phyloP scores from a whole-genome alignment of 106 monocot genomes.

The Amphibolis antarctica region DNA sequence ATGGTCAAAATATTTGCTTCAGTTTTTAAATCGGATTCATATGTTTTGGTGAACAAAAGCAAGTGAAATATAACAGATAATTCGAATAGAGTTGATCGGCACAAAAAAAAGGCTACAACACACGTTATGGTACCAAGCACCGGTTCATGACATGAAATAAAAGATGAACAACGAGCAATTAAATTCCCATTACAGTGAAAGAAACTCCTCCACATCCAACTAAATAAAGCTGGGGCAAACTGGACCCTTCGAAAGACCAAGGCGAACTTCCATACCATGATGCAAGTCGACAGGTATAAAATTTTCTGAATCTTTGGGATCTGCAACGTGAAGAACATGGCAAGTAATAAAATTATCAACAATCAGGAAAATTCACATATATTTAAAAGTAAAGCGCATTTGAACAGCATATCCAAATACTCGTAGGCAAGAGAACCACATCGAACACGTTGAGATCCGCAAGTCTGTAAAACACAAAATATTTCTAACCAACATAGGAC shows the following conservation, averaged over 20 bases:
- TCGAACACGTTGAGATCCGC: too few relatives aligned
- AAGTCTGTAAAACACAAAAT: too few relatives aligned
- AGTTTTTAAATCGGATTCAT: too few relatives aligned
- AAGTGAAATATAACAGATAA: not conserved
- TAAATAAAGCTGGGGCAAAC: conserved; percentile 31
- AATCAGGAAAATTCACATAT: not conserved
- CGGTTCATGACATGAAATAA: not conserved
- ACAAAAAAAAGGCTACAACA: too few relatives aligned
- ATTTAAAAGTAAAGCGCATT: not conserved
- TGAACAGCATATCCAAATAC: not conserved
- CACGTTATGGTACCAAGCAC: not conserved
- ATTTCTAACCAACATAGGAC: too few relatives aligned
- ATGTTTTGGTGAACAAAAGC: not conserved
- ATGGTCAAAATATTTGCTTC: too few relatives aligned
- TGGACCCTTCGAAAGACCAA: conserved; percentile 72
- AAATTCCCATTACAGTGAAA: too few relatives aligned
- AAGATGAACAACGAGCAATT: not conserved
- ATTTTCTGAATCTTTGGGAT: conserved; percentile 71
- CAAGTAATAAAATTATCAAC: not conserved
- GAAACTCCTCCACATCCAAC: not conserved
- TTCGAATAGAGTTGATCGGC: too few relatives aligned
- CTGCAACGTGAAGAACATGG: conserved; percentile 22
- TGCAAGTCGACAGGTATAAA: conserved; percentile 53
- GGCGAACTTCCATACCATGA: conserved; percentile 73
- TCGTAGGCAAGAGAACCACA: too few relatives aligned